Conservation (phyloP, 2,329 filamentous ascomycete genomes). For the Verruconis gallopava region DNA sequence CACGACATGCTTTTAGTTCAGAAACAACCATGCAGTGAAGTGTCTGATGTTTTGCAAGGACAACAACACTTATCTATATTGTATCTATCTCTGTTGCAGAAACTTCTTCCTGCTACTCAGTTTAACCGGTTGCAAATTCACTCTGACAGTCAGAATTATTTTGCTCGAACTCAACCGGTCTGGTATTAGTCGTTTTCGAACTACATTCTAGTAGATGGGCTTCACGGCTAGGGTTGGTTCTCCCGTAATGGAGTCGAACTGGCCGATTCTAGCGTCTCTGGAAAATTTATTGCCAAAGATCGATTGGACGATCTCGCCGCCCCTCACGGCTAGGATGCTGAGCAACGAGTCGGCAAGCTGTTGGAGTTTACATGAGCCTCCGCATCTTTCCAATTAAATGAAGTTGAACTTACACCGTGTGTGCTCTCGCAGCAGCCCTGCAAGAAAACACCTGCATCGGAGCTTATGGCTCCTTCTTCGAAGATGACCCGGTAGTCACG, state of each 20-base stretch:
- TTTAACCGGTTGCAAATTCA: no score
- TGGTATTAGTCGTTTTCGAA: no score
- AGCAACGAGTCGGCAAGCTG: constrained; percentile 71
- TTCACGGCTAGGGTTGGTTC: not conserved
- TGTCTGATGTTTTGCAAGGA: no score
- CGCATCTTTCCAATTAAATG: no score
- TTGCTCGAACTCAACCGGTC: no score
- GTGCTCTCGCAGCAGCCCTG: constrained; percentile 90
- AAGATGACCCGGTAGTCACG: constrained; percentile 73
- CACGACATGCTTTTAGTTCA: no score
- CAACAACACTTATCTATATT: no score
- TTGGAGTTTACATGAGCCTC: no score
- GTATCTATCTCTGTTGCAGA: no score
- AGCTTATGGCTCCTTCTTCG: constrained; percentile 51
- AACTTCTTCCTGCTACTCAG: no score
- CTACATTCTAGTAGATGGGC: not conserved
- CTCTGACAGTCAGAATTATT: no score
- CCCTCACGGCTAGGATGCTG: constrained; percentile 62
- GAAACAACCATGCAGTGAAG: no score
- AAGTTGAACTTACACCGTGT: constrained; percentile 59
- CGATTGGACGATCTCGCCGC: constrained; percentile 64
- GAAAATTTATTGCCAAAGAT: constrained; percentile 45
- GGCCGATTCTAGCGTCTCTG: not conserved
- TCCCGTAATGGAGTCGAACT: not conserved
- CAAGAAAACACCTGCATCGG: constrained; percentile 71